Evolutionary conservation across 306 rosid genomes (phyloP).

Genomic region (Ormosia semicastrata): DNA sequence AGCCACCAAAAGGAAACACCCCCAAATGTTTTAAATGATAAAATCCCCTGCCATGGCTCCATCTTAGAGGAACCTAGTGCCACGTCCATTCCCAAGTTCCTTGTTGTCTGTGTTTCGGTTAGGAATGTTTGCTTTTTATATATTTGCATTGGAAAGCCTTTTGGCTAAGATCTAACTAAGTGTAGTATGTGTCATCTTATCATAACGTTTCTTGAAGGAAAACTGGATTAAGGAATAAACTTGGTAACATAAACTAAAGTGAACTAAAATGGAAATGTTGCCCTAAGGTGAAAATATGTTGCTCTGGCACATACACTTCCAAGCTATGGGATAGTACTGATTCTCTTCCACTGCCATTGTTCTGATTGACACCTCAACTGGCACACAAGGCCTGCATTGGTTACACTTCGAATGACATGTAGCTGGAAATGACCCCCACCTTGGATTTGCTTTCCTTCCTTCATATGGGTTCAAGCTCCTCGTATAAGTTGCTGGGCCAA

Average conservation of each 20-base stretch:
- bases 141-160: not conserved
- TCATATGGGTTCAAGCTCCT: not conserved
- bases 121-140: not conserved
- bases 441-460: slow-evolving; percentile 22
- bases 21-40: not conserved
- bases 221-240: not conserved
- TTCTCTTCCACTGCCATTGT: slow-evolving; percentile 38
- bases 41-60: not conserved
- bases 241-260: not conserved
- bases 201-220: not conserved
- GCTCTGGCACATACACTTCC: slow-evolving; percentile 66
- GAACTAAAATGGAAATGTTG: not conserved
- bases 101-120: not conserved
- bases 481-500: not conserved
- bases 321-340: slow-evolving; percentile 60
- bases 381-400: slow-evolving; percentile 57
- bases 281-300: slow-evolving; percentile 50
- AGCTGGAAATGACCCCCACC: slow-evolving; percentile 50
- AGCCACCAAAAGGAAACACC: not conserved
- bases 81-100: not conserved
- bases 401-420: slow-evolving; percentile 56
- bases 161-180: not conserved
- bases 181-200: not conserved
- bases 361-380: slow-evolving; percentile 57
- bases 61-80: not conserved